Evolutionary conservation across 208 protist species (phyloP).

Genomic region (Trypanosoma grayi): DNA sequence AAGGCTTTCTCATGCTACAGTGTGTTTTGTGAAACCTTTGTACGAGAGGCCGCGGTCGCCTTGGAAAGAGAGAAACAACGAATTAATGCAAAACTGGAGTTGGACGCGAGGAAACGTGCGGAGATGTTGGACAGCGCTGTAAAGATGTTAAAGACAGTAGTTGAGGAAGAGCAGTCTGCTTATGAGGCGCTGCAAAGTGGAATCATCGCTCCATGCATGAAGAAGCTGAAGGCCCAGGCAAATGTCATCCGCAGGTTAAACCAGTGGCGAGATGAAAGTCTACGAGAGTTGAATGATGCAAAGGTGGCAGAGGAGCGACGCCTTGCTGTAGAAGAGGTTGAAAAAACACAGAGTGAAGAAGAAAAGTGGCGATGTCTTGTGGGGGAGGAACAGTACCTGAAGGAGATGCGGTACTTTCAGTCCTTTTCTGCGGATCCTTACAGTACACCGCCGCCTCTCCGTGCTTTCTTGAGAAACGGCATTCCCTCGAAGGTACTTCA

Average conservation of each 20-base stretch:
- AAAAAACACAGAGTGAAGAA: neutral
- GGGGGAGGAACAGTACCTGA: slow-evolving; percentile 9
- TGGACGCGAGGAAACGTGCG: neutral
- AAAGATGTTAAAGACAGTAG: neutral
- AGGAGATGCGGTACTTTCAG: slow-evolving; percentile 16
- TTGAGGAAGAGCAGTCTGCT: neutral
- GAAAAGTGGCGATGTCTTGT: slow-evolving; percentile 11
- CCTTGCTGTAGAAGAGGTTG: neutral
- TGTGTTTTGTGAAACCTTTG: slow-evolving; percentile 7
- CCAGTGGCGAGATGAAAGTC: slow-evolving; percentile 2
- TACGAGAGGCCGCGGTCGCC: neutral
- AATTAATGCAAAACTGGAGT: slow-evolving; percentile 1
- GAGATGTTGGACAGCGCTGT: neutral
- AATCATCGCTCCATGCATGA: slow-evolving; percentile 2
- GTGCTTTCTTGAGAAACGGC: slow-evolving; percentile 3
- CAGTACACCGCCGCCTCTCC: neutral
- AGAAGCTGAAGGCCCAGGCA: neutral
- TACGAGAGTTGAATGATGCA: slow-evolving; percentile 8
- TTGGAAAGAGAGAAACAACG: slow-evolving; percentile 6
- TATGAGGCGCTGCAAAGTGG: neutral
- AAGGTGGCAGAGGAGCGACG: slow-evolving; percentile 2
- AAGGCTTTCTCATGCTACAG: neutral
- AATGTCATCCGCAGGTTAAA: neutral
- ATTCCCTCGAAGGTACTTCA: slow-evolving; percentile 9
- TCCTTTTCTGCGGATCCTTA: neutral